Base-by-base conservation (phyloP, 2,329 filamentous ascomycete species). In the Periconia digitata region DNA sequence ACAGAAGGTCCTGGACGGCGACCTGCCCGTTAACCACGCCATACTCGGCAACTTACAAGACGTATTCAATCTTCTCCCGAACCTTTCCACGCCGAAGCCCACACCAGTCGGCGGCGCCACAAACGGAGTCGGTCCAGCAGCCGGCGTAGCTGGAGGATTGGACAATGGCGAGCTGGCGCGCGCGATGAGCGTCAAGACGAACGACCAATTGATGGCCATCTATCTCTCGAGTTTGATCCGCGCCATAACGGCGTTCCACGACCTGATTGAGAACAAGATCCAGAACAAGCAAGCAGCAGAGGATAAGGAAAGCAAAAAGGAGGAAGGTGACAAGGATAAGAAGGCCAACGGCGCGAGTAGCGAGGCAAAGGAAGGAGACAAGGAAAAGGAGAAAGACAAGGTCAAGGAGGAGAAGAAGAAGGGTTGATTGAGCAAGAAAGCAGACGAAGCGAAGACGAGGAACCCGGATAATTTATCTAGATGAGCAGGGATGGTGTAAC, bases 261-360 rank as follows among this genome's bases (percentile, higher is more conserved):
- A 99, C 71, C 77, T 99, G 60, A 99, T 99, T 59, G 94, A 99
- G 79, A 99, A 99, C 80, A 99, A 99, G 83, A 96, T 97, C 60
- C 92, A 97, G 78, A 99, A 99, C 76, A 84, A 92, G 72, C 92
- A 97, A 75, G 90, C 95, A 72, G 89, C 95, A 67, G 94, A 97
- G 69, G 94, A 99, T 67, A 92, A 92, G 76, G 92, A 97, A 62
- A 82, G 79, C 39, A 84, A 87, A 55, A 79, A 79, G 58, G 78
- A 81, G 29, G 80, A 79, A 55, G 74, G 74, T 47, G 74, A 76
- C 67, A 85, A 86, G 38, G 80, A 79, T 41, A 72, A 76, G 60
- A 82, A 82, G 51, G 58, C 71, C 8, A 87, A 86, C 48, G 83
- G 83, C 13, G 47, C 55, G 32, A 63, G 80, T 43, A 78, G 74